Evolutionary conservation across 352 stramenopile species (phyloP).

Genomic region (Phytopythium sindhum): DNA sequence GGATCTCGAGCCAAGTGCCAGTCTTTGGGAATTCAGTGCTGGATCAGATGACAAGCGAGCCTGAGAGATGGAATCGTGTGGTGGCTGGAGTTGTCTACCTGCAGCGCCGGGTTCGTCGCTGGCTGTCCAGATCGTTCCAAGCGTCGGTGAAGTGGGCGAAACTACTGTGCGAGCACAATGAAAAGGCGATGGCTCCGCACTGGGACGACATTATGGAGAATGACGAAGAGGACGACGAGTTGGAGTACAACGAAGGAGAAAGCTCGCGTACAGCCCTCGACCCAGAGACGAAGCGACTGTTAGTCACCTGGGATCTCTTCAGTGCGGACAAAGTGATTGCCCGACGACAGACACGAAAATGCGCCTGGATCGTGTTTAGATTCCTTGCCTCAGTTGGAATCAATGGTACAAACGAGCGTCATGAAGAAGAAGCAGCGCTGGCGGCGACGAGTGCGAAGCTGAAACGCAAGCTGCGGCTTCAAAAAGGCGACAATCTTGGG

Average conservation of each 20-base stretch:
- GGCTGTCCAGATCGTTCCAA: slow-evolving; percentile 20
- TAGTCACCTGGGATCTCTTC: slow-evolving; percentile 43
- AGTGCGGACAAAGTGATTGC: slow-evolving; percentile 70
- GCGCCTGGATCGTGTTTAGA: slow-evolving; percentile 80
- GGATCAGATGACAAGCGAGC: slow-evolving; percentile 18
- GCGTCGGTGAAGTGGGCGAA: slow-evolving; percentile 30
- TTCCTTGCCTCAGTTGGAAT: slow-evolving; percentile 74
- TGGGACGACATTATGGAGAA: slow-evolving; percentile 14
- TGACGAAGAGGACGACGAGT: slow-evolving; percentile 27
- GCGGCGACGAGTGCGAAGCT: slow-evolving; percentile 65
- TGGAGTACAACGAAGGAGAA: slow-evolving; percentile 20
- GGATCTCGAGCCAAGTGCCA: slow-evolving; percentile 52
- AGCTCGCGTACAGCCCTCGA: neutral
- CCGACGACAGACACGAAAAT: slow-evolving; percentile 63
- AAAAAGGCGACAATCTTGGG: slow-evolving; percentile 26
- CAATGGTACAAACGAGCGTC: slow-evolving; percentile 61
- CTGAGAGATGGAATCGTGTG: slow-evolving; percentile 26
- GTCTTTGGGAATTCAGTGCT: slow-evolving; percentile 45
- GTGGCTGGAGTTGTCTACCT: slow-evolving; percentile 27
- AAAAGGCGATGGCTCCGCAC: slow-evolving; percentile 22
- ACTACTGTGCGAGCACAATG: slow-evolving; percentile 38
- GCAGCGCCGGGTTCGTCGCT: slow-evolving; percentile 34
- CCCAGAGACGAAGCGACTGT: slow-evolving; percentile 18
- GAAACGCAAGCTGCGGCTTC: slow-evolving; percentile 62
- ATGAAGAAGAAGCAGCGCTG: slow-evolving; percentile 67